Conservation (phyloP, 495 filamentous ascomycete species). For the Rostrohypoxylon terebratum region DNA sequence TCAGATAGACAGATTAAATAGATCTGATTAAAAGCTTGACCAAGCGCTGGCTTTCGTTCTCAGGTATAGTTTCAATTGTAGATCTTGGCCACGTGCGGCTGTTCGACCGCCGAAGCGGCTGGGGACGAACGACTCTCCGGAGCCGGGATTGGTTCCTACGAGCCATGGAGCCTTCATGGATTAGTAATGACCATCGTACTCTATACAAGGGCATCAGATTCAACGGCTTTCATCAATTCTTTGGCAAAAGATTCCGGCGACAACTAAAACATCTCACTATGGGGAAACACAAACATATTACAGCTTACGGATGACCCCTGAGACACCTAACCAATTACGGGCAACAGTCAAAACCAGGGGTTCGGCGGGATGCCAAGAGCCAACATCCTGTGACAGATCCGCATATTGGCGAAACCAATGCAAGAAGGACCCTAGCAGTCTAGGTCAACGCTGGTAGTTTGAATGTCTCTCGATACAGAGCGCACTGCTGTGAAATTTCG, state of each 20-base stretch:
- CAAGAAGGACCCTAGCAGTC: conserved; percentile 20
- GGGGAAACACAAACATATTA: conserved; percentile 10
- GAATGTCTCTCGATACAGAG: neutral
- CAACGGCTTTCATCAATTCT: neutral
- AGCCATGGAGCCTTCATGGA: neutral
- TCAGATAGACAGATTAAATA: conserved; percentile 22
- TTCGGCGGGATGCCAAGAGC: conserved; percentile 35
- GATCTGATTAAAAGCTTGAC: conserved; percentile 29
- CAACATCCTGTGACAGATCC: conserved; percentile 44
- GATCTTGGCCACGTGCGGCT: conserved; percentile 25
- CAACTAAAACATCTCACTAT: neutral
- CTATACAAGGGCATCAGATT: neutral
- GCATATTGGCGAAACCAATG: conserved; percentile 43
- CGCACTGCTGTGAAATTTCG: conserved; percentile 14
- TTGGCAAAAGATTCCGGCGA: neutral
- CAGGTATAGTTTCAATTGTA: conserved; percentile 37
- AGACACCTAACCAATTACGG: conserved; percentile 26
- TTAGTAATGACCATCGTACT: neutral
- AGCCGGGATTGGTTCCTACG: neutral
- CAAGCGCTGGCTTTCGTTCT: conserved; percentile 16
- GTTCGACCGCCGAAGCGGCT: conserved; percentile 4
- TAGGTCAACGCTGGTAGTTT: neutral
- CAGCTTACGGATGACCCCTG: conserved; percentile 16
- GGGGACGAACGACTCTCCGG: neutral
- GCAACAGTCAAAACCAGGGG: conserved; percentile 25